Percentiles rank a stretch among this genome's conserved stretches.
These are phyloP conservation scores for Chamaenerion angustifolium DNA, from an alignment of 345 rosid species.

Conservation along the genomic window DNA sequence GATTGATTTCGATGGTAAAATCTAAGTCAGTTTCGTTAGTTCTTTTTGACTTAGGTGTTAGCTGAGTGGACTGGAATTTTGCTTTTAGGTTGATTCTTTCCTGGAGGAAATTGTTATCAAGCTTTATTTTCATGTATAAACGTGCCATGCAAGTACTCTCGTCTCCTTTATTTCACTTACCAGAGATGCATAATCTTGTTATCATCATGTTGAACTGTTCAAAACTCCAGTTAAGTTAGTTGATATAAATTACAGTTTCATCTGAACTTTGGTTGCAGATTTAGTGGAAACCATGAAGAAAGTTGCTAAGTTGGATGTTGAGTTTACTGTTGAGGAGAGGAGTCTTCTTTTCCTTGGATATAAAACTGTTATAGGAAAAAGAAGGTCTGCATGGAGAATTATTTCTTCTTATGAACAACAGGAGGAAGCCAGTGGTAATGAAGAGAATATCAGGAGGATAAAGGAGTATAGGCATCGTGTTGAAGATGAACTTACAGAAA, in stretches of 20 bases:
- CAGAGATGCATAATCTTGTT: no score
- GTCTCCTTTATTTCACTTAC: no score
- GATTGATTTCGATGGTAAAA: no score
- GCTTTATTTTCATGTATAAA: no score
- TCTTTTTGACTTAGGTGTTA: no score
- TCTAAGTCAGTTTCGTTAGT: no score
- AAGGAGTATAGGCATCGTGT: conserved; percentile 52
- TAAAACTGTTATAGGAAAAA: conserved; percentile 72
- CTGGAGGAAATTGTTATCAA: no score
- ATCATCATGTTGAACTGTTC: no score
- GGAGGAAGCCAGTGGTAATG: conserved; percentile 63
- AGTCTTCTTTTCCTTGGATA: conserved; percentile 71
- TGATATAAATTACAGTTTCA: background rate
- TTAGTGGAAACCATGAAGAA: conserved; percentile 81
- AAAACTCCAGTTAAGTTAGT: background rate
- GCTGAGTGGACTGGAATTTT: no score
- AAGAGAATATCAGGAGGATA: conserved; percentile 53
- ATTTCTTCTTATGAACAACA: conserved; percentile 69
- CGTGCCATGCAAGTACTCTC: no score
- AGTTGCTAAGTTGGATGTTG: conserved; percentile 53
- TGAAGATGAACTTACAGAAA: conserved; percentile 64
- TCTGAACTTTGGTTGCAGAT: conserved; percentile 22
- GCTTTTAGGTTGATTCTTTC: no score
- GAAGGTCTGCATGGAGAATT: conserved; percentile 61
- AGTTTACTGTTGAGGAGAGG: conserved; percentile 70